Base-by-base conservation (phyloP, 1,284 basidiomycete species). In the Ustilago bromivora region DNA sequence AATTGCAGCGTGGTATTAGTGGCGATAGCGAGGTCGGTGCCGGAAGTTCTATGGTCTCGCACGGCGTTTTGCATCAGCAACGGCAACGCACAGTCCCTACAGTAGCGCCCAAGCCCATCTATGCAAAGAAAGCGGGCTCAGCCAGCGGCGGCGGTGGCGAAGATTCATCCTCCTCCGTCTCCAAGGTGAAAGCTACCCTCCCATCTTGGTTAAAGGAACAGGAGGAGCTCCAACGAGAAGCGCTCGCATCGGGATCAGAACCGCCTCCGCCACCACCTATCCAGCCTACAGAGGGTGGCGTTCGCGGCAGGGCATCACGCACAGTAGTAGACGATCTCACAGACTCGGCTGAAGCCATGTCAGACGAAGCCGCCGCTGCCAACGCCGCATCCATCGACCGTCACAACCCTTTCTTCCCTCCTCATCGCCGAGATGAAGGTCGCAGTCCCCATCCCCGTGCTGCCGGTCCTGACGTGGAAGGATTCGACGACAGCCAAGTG, bases 181-280 rank as follows among this genome's bases (percentile, higher is more conserved):
- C 70, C 28, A 74, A 72, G 40, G 73, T 69, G 61, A 83, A 83
- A 53, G 66, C 69, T 1, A 78, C 74, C 0, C 54, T 85, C 35
- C 84, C 84, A 2, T 72, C 78, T 4, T 86, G 84, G 84, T 67
- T 86, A 47, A 79, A 79, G 52, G 84, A 86, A 71, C 84, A 86
- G 60, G 83, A 86, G 47, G 79, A 81, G 64, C 61, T 84, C 38
- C 81, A 82, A 62, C 67, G 78, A 7, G 74, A 81, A 38, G 66
- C 80, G n/a, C 67, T 81, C 23, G 67, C 66, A 0, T 64, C 69
- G 3, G 84, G 82, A n/a, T 78, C 71, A 17, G 75, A 73, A 23
- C 66, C 74, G 13, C 78, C 76, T 32, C 73, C 80, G 11, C 81
- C 77, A 6, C 81, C 80, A 9, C 78, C 73, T 3, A 69, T 74